Evolutionary conservation across 768 basidiomycete species (phyloP), one percentile per base, ranked within the genome.

Genomic region (Holtermanniella nyarrowii): DNA sequence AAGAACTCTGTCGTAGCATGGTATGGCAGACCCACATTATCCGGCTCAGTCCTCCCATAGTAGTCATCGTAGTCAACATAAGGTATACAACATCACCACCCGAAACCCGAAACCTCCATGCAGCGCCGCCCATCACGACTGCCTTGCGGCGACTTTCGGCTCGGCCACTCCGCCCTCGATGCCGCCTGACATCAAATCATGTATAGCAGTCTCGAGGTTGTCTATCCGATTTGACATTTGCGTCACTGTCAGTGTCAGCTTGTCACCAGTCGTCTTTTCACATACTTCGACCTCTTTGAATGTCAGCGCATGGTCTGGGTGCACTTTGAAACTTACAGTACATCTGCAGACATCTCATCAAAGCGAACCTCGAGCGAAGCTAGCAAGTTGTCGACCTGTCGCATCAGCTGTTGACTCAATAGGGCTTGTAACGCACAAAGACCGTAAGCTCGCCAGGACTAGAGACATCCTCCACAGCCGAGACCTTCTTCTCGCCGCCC

Each of bases 221-320:
- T 95, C 89, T 20, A 95, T 89, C 42, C 90, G 80, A 37, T 80
- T 79, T 1, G 89, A 91, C 90, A 93, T 95, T 62, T 88, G 85
- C 50, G 75, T 80, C 90, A 95, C 90, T 93, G 44, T 31, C 26
- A 18, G 20, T 22, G 14, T 4, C n/a, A 3, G 40, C 44, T 24
- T 12, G 18, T 26, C 13, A n/a, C 13, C 20, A 46, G 23, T 37
- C 21, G 41, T 42, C n/a, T n/a, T n/a, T n/a, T n/a, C n/a, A 39
- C 48, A 26, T 21, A 59, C 57, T 55, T 50, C 53, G 50, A 18
- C 42, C 46, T 31, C 55, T 61, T 31, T 47, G 50, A 41, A 43
- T 25, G 18, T 42, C 46, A 44, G 77, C 20, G 16, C 21, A 37
- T 14, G 26, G 42, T 23, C 26, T 49, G 31, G 26, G 39, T 83